Conservation (phyloP, 2,329 filamentous ascomycete genomes). For the Penicillium hordei region DNA sequence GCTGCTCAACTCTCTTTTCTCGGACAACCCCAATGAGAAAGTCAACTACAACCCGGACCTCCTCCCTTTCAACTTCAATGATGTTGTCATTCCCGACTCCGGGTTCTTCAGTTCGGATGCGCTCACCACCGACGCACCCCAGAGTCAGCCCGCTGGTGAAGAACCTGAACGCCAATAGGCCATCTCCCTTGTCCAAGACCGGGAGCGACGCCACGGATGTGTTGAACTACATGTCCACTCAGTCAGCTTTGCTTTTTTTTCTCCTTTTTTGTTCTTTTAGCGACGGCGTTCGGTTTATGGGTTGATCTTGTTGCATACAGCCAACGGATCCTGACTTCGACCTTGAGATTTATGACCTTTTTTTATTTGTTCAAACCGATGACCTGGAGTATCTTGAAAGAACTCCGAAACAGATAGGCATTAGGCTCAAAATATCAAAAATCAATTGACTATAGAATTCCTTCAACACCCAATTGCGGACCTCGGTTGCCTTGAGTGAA, state of each 20-base stretch:
- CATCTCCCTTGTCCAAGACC: constrained; percentile 12
- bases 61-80: constrained; percentile 33
- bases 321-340: neutral
- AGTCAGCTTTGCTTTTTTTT: neutral
- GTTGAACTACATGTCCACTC: neutral
- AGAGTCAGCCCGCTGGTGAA: constrained; percentile 21
- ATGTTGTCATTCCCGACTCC: constrained; percentile 35
- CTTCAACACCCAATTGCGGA: too few species aligned
- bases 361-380: constrained; percentile 11
- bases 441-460: too few species aligned
- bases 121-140: constrained; percentile 28
- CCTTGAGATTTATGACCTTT: constrained; percentile 7
- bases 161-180: constrained; percentile 13
- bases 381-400: constrained; percentile 13
- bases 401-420: neutral
- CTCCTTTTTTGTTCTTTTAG: constrained; percentile 18
- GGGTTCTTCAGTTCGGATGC: constrained; percentile 40
- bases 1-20: constrained; percentile 39
- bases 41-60: constrained; percentile 29
- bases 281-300: constrained; percentile 26
- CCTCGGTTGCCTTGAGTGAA: too few species aligned
- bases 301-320: constrained; percentile 6
- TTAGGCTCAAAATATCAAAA: too few species aligned
- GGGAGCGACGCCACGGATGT: neutral
- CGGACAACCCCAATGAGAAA: constrained; percentile 32